These are phyloP conservation scores for Diaporthe australafricana DNA, from an alignment of 2,329 filamentous ascomycete species.

Conservation along the genomic window DNA sequence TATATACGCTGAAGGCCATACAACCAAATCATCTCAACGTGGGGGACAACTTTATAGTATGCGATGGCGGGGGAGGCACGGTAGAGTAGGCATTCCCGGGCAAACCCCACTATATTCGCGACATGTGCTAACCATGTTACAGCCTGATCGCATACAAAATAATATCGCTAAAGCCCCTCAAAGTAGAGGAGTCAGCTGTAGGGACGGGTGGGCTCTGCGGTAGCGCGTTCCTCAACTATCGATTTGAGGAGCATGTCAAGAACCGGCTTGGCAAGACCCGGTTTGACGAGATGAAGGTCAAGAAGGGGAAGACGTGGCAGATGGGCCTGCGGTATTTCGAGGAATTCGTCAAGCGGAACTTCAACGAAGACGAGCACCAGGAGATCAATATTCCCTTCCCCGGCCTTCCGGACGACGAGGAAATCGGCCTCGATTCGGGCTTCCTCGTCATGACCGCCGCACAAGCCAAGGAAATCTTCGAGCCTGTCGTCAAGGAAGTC, in stretches of 20 bases:
- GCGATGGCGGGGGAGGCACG: slow-evolving; percentile 72
- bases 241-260: slow-evolving; percentile 83
- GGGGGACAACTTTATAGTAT: slow-evolving; percentile 74
- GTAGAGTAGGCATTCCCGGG: slow-evolving; percentile 67
- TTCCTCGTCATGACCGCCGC: slow-evolving; percentile 79
- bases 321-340: slow-evolving; percentile 85
- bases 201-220: slow-evolving; percentile 83
- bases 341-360: slow-evolving; percentile 87
- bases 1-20: slow-evolving; percentile 83
- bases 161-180: slow-evolving; percentile 76
- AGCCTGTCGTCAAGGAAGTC: slow-evolving; percentile 79
- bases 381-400: slow-evolving; percentile 86
- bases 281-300: slow-evolving; percentile 81
- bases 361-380: slow-evolving; percentile 80
- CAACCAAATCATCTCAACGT: slow-evolving; percentile 79
- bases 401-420: slow-evolving; percentile 80
- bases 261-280: slow-evolving; percentile 72
- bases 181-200: slow-evolving; percentile 82
- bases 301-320: slow-evolving; percentile 84
- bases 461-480: slow-evolving; percentile 79
- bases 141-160: slow-evolving; percentile 85
- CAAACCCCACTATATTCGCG: background rate
- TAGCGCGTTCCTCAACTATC: slow-evolving; percentile 82
- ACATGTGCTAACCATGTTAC: slow-evolving; percentile 35
- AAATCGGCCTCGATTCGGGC: slow-evolving; percentile 78